Percentiles rank a stretch among this genome's conserved stretches.
Evolutionary conservation across 2,329 filamentous ascomycete species (phyloP).

Genomic region (Ceratocystis cacaofunesta): DNA sequence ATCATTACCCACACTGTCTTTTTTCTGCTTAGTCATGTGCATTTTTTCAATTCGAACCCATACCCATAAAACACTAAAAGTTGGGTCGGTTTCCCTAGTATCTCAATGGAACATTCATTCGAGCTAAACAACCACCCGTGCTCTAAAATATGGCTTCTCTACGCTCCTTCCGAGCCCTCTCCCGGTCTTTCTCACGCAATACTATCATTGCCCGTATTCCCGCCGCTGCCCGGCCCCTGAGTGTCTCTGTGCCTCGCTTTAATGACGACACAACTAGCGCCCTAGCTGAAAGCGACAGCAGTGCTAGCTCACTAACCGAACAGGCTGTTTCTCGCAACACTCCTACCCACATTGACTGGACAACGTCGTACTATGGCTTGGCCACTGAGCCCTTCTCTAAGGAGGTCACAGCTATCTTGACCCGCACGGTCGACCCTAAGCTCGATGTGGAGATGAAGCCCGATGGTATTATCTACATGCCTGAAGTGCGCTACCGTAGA

Average conservation of each 20-base stretch:
- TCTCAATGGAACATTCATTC: background rate
- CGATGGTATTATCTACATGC: conserved; percentile 88
- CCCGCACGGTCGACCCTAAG: conserved; percentile 48
- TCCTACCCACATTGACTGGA: conserved; percentile 50
- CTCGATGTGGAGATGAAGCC: conserved; percentile 89
- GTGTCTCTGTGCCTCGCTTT: conserved; percentile 8
- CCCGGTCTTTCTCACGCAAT: conserved; percentile 17
- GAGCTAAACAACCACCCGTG: background rate
- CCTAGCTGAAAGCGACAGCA: background rate
- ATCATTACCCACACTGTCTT: background rate
- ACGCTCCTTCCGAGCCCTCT: conserved; percentile 12
- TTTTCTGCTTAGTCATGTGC: conserved; percentile 5
- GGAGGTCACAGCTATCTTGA: conserved; percentile 53
- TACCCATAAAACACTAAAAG: background rate
- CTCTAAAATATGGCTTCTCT: conserved; percentile 5
- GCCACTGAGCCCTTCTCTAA: conserved; percentile 54
- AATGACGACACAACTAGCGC: conserved; percentile 9
- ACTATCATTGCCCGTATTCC: background rate
- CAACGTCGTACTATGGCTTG: conserved; percentile 67
- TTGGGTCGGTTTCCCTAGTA: background rate
- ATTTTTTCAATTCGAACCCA: background rate
- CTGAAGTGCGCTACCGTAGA: conserved; percentile 93
- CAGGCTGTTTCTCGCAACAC: conserved; percentile 11
- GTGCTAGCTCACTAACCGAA: background rate
- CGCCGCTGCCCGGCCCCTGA: background rate